These are phyloP conservation scores for Hippophae tibetana DNA, from an alignment of 306 rosid species.

Conservation along the genomic window DNA sequence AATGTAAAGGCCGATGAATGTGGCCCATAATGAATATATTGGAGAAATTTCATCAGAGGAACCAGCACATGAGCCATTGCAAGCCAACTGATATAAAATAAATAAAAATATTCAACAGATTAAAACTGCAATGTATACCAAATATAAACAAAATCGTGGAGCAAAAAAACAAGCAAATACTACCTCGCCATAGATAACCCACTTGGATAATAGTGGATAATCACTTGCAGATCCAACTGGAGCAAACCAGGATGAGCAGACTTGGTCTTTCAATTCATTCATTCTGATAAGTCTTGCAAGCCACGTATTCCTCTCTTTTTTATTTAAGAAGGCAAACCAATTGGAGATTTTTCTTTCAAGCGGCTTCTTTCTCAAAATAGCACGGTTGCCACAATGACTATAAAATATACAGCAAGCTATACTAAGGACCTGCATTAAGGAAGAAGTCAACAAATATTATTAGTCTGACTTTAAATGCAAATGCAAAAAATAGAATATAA, in stretches of 20 bases:
- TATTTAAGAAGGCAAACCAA: constrained; percentile 78
- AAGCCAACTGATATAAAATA: constrained; percentile 50
- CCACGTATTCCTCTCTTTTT: constrained; percentile 75
- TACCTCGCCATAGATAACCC: constrained; percentile 99
- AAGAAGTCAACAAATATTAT: constrained; percentile 14
- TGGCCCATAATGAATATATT: constrained; percentile 94
- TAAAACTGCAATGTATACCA: too few relatives aligned
- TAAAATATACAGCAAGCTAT: constrained; percentile 98
- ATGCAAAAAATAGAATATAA: constrained; percentile 2
- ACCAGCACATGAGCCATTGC: constrained; percentile 82
- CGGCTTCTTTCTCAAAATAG: constrained; percentile 53
- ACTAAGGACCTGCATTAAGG: constrained; percentile 68
- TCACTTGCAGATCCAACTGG: constrained; percentile 98
- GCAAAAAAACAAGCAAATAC: constrained; percentile 11
- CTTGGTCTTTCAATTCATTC: constrained; percentile 80
- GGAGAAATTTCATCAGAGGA: constrained; percentile 88
- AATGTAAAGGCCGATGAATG: constrained; percentile 91
- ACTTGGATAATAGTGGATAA: constrained; percentile 90
- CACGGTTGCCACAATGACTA: constrained; percentile 95
- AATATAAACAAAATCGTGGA: too few relatives aligned
- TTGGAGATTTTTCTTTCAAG: constrained; percentile 35
- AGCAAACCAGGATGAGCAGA: constrained; percentile 99
- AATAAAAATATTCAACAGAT: not conserved
- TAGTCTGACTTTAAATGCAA: constrained; percentile 4
- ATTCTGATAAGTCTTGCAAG: constrained; percentile 69